Evolutionary conservation across 192 early-diverging fungal species (phyloP).

Genomic region (Coemansia sp.): DNA sequence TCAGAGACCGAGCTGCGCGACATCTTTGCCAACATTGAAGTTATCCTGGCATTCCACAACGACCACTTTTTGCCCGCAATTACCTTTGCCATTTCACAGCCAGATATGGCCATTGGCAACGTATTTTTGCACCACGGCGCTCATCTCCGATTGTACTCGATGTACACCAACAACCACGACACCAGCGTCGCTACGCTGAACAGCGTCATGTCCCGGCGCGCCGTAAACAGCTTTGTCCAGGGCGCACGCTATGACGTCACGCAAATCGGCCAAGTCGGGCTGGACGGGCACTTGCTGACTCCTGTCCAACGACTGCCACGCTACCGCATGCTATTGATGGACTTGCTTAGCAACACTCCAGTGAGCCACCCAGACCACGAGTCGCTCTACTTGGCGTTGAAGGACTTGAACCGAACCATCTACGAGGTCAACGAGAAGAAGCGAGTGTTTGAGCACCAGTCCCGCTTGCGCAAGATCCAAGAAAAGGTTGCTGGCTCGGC

Average conservation of each 20-base stretch:
- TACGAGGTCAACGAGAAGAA: constrained; percentile 87
- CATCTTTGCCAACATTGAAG: constrained; percentile 87
- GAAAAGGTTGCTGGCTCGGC: constrained; percentile 58
- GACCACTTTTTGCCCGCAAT: constrained; percentile 67
- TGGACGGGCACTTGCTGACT: constrained; percentile 83
- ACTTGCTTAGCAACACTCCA: constrained; percentile 80
- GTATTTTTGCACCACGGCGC: constrained; percentile 77
- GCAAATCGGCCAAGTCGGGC: constrained; percentile 75
- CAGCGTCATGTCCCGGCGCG: constrained; percentile 50
- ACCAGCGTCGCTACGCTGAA: constrained; percentile 65
- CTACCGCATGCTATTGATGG: constrained; percentile 85
- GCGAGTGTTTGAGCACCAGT: constrained; percentile 62
- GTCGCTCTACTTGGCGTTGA: constrained; percentile 63
- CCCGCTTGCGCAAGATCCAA: constrained; percentile 60
- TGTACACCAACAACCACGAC: constrained; percentile 86
- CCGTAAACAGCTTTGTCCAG: constrained; percentile 41
- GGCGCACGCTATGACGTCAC: constrained; percentile 55
- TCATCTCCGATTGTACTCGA: constrained; percentile 83
- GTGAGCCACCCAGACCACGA: constrained; percentile 78
- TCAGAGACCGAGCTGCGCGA: constrained; percentile 62
- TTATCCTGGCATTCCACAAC: constrained; percentile 71
- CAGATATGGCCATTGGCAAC: constrained; percentile 63
- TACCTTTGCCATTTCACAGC: constrained; percentile 39
- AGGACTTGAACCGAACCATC: constrained; percentile 70
- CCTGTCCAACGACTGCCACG: constrained; percentile 95